phyloP scores from a whole-genome alignment of 2,329 filamentous ascomycete species.

The Xylariaceae sp. region DNA sequence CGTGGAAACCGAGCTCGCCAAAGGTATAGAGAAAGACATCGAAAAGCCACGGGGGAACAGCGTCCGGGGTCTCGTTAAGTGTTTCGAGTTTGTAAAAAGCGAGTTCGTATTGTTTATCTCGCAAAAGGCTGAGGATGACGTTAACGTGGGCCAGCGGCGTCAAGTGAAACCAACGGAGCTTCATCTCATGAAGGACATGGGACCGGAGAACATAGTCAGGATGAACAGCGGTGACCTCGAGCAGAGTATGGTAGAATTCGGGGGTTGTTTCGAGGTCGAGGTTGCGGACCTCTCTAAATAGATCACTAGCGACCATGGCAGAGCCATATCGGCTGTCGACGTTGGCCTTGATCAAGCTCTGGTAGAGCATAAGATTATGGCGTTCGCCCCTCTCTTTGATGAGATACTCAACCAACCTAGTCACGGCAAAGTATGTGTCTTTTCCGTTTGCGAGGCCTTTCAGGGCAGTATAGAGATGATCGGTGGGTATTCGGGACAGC shows the following conservation, averaged over 20 bases:
- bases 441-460: constrained; percentile 36
- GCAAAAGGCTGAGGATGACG: constrained; percentile 68
- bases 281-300: constrained; percentile 70
- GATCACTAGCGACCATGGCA: constrained; percentile 53
- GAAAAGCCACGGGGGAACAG: constrained; percentile 68
- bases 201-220: constrained; percentile 77
- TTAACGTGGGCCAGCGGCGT: constrained; percentile 60
- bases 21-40: constrained; percentile 74
- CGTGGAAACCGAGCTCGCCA: constrained; percentile 66
- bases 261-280: constrained; percentile 60
- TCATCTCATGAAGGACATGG: constrained; percentile 69
- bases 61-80: constrained; percentile 54
- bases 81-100: constrained; percentile 67
- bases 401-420: constrained; percentile 53
- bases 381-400: constrained; percentile 51
- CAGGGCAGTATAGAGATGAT: constrained; percentile 46
- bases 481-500: constrained; percentile 28
- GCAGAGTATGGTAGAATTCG: constrained; percentile 64
- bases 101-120: constrained; percentile 79
- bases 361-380: constrained; percentile 62
- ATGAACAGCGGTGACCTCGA: constrained; percentile 63
- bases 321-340: constrained; percentile 60
- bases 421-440: constrained; percentile 36
- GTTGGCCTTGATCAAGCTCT: constrained; percentile 71
- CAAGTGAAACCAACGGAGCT: constrained; percentile 64